These are phyloP conservation scores for Chrysoporthe puriensis DNA, from an alignment of 2,329 filamentous ascomycete species.

Conservation along the genomic window DNA sequence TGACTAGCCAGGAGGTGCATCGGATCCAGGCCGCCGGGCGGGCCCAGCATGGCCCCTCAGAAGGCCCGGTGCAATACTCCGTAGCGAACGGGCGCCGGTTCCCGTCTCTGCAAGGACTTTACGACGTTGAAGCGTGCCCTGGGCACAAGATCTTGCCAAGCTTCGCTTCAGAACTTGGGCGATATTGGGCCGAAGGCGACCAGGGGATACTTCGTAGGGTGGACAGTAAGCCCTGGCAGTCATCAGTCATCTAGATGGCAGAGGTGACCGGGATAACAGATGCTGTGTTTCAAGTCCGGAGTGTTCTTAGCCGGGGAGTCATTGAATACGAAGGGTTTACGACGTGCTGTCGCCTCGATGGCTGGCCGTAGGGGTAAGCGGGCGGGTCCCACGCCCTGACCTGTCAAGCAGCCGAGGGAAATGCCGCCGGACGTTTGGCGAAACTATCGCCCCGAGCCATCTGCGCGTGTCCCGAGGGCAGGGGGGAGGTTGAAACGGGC, in stretches of 20 bases:
- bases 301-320: not conserved
- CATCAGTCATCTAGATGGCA: not conserved
- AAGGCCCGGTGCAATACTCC: too few species aligned
- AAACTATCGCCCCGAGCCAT: not conserved
- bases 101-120: too few species aligned
- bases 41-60: not conserved
- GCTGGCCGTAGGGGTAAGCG: not conserved
- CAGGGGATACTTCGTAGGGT: too few species aligned
- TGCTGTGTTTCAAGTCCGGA: not conserved
- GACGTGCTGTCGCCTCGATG: not conserved
- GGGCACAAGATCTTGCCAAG: too few species aligned
- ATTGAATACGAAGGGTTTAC: not conserved
- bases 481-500: constrained; percentile 20
- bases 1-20: not conserved
- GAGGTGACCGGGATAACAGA: not conserved
- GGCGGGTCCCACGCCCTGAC: not conserved
- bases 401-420: not conserved
- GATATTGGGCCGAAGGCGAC: not conserved
- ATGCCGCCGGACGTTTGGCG: not conserved
- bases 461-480: not conserved
- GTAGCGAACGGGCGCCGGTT: too few species aligned
- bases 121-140: not conserved
- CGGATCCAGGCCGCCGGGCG: too few species aligned
- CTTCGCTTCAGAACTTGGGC: not conserved
- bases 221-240: too few species aligned